These are phyloP conservation scores for Diacronema lutheri DNA, from an alignment of 78 protist species.

Conservation along the genomic window DNA sequence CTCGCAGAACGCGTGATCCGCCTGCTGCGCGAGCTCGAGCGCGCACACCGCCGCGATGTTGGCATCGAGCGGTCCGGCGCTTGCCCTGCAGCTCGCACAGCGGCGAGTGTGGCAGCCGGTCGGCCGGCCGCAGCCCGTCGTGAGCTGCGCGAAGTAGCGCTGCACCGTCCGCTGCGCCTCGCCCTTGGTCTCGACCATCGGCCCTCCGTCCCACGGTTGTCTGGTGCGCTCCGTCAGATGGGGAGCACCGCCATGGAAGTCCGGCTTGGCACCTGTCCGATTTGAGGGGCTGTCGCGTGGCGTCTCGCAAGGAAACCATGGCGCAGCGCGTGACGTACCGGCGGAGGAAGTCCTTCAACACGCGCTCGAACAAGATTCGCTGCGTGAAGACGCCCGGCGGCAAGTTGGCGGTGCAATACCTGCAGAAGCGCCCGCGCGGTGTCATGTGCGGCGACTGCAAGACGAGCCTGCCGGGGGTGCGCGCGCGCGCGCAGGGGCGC, in stretches of 20 bases:
- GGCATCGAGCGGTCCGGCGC: too few species aligned
- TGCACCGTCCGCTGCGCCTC: too few species aligned
- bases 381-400: constrained; percentile 28
- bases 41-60: too few species aligned
- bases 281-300: too few species aligned
- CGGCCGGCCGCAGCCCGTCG: neutral
- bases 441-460: constrained; percentile 88
- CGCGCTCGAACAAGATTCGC: constrained; percentile 59
- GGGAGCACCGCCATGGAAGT: too few species aligned
- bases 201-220: neutral
- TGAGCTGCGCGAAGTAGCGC: constrained; percentile 18
- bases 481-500: too few species aligned
- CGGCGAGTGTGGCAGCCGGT: neutral
- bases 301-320: too few species aligned
- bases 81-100: neutral
- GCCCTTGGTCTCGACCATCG: neutral
- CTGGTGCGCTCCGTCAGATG: too few species aligned
- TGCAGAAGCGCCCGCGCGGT: constrained; percentile 65
- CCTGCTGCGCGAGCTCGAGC: too few species aligned
- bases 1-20: too few species aligned
- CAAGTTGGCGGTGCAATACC: constrained; percentile 49
- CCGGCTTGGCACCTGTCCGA: too few species aligned
- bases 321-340: constrained; percentile 80
- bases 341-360: constrained; percentile 76
- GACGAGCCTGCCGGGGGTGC: constrained; percentile 67